phyloP scores from a whole-genome alignment of 2,329 filamentous ascomycete species.

The Orbilia brochopaga region DNA sequence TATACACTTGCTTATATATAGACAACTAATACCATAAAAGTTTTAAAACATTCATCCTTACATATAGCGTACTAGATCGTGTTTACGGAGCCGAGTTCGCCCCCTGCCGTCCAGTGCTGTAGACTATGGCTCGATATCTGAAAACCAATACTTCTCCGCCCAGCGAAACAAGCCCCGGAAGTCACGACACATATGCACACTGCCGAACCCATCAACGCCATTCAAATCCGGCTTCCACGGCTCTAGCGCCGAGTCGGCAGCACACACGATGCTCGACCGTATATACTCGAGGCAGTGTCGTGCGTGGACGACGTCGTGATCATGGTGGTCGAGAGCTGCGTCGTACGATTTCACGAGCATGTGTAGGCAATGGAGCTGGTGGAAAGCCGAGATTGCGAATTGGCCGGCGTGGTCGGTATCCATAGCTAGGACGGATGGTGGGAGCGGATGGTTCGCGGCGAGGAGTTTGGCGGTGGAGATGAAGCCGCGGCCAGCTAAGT shows the following conservation, averaged over 20 bases:
- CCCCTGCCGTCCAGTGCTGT: no score
- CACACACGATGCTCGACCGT: slow-evolving; percentile 58
- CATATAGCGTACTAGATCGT: no score
- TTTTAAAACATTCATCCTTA: not conserved
- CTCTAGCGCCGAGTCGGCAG: slow-evolving; percentile 59
- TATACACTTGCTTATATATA: not conserved
- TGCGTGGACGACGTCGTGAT: slow-evolving; percentile 57
- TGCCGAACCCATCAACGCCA: slow-evolving; percentile 41
- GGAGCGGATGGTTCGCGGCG: slow-evolving; percentile 15
- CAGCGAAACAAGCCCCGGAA: slow-evolving; percentile 39
- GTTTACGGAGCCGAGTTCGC: no score
- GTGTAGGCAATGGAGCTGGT: slow-evolving; percentile 59
- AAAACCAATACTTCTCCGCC: slow-evolving; percentile 34
- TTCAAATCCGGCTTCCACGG: slow-evolving; percentile 56
- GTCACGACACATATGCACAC: slow-evolving; percentile 40
- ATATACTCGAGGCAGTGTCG: slow-evolving; percentile 59
- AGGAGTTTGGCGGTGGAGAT: slow-evolving; percentile 36
- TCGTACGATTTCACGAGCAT: slow-evolving; percentile 57
- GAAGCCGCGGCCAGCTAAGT: slow-evolving; percentile 42
- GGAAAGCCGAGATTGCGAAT: slow-evolving; percentile 56
- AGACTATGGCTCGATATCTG: slow-evolving; percentile 13
- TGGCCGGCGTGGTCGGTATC: slow-evolving; percentile 25
- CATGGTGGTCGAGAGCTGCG: slow-evolving; percentile 53
- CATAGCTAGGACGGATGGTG: slow-evolving; percentile 11
- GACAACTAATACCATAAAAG: not conserved